phyloP scores from a whole-genome alignment of 768 basidiomycete species.

The Tylopilus felleus region DNA sequence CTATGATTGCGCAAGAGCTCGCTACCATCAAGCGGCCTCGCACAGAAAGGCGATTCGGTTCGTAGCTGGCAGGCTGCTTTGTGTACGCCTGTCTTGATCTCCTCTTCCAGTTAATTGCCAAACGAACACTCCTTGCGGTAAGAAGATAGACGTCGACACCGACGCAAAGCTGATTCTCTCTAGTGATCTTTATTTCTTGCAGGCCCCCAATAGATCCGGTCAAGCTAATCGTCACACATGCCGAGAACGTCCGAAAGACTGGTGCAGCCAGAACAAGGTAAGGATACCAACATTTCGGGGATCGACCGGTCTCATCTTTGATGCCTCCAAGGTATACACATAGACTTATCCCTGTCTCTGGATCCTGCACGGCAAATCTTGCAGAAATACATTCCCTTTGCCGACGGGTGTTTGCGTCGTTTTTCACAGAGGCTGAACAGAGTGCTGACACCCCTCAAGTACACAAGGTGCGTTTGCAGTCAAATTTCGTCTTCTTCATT shows the following conservation, averaged over 20 bases:
- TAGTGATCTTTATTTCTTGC: slow-evolving; percentile 80
- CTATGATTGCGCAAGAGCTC: slow-evolving; percentile 68
- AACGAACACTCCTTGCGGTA: slow-evolving; percentile 80
- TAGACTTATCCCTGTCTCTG: slow-evolving; percentile 69
- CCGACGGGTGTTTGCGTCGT: slow-evolving; percentile 47
- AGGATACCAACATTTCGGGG: background rate
- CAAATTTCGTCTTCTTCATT: background rate
- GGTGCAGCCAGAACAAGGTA: slow-evolving; percentile 68
- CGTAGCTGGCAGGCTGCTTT: slow-evolving; percentile 12
- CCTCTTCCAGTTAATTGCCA: slow-evolving; percentile 59
- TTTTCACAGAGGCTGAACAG: slow-evolving; percentile 46
- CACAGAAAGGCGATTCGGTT: slow-evolving; percentile 64
- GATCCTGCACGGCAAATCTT: slow-evolving; percentile 62
- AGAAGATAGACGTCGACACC: background rate
- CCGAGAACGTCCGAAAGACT: slow-evolving; percentile 58
- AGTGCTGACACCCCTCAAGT: slow-evolving; percentile 29
- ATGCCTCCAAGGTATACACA: slow-evolving; percentile 53
- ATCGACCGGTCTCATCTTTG: background rate
- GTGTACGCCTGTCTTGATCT: background rate
- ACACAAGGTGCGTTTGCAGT: slow-evolving; percentile 37
- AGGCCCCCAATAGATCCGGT: slow-evolving; percentile 77
- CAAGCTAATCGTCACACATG: slow-evolving; percentile 58
- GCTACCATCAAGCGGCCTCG: slow-evolving; percentile 66
- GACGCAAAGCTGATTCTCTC: background rate
- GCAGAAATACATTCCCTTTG: slow-evolving; percentile 68